phyloP scores from a whole-genome alignment of 352 stramenopile genomes.

The Vaucheria bursata region DNA sequence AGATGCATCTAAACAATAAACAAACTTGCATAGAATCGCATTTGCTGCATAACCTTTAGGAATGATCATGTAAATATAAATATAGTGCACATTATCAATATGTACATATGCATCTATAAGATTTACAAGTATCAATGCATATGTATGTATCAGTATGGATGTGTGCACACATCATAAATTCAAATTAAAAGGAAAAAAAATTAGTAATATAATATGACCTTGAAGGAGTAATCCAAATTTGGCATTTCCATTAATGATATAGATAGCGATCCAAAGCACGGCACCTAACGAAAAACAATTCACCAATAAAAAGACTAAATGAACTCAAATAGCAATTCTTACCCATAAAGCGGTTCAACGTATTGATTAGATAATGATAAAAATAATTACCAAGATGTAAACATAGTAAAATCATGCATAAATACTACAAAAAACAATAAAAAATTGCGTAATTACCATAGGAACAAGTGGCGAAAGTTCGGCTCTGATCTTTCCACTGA shows the following conservation, averaged over 20 bases:
- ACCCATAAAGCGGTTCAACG: neutral
- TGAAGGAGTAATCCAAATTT: slow-evolving; percentile 45
- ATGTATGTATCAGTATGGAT: too few species aligned
- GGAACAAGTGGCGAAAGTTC: slow-evolving; percentile 40
- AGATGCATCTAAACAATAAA: too few species aligned
- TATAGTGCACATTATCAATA: too few species aligned
- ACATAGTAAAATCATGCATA: neutral
- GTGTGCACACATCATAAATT: too few species aligned
- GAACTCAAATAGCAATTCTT: neutral
- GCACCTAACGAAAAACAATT: slow-evolving; percentile 4
- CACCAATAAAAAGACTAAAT: neutral
- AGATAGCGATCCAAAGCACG: slow-evolving; percentile 23
- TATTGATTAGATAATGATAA: neutral
- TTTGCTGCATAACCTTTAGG: too few species aligned
- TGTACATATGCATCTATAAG: too few species aligned
- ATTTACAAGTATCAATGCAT: too few species aligned
- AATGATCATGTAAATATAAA: too few species aligned
- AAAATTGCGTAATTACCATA: slow-evolving; percentile 10
- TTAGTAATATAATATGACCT: too few species aligned
- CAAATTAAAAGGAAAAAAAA: too few species aligned
- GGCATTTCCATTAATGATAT: slow-evolving; percentile 45
- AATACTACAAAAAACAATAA: neutral
- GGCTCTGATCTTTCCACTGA: slow-evolving; percentile 44
- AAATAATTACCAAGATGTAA: neutral
- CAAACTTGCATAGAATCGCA: too few species aligned